Evolutionary conservation across 768 basidiomycete species (phyloP), one percentile per base, ranked within the genome.

Genomic region (Leccinum broughii): DNA sequence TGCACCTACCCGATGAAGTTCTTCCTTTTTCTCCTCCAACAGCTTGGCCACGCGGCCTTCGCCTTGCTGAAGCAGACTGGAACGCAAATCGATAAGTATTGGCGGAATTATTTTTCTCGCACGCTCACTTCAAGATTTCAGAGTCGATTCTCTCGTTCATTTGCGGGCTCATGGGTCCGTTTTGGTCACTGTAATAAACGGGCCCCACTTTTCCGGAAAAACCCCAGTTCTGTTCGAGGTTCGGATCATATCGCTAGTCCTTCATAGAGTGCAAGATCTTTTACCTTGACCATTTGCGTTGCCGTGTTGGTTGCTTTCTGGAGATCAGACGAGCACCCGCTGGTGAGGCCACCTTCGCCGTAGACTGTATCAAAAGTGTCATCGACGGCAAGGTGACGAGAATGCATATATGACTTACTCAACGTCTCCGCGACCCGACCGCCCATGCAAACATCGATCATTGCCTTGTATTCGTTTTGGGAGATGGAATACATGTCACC

Each of bases 391-490:
- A 61, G 22, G 56, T 56, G 51, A 13, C 17, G 17, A 0, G 34
- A 49, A 30, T 20, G 13, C 35, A 9, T 56, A 52, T 53, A 58
- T 22, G 28, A 10, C 88, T 66, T 69, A 90, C 92, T 84, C 65
- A 97, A 74, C 77, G 92, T 93, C 75, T 99, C 97, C 24, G 97
- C 97, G 6, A 95, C 91, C 53, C 97, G 89, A 22, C 97, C 96
- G 11, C 95, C 96, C 83, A 98, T 90, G 34, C 85, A 86, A 24
- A 97, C 95, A 73, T 97, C 96, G 66, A 98, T 93, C 63, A 80
- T 78, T 17, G 91, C 91, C 49, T 87, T 78, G 71, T 85, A 93
- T 74, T 95, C 87, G 62, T 84, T 90, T 48, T 82, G 77, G 41
- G 84, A 88, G 32, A 92, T 73, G 30, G 91, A 92, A 60, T 78